phyloP scores from a whole-genome alignment of 2,329 filamentous ascomycete genomes.

The Torrubiellomyces zombiae region DNA sequence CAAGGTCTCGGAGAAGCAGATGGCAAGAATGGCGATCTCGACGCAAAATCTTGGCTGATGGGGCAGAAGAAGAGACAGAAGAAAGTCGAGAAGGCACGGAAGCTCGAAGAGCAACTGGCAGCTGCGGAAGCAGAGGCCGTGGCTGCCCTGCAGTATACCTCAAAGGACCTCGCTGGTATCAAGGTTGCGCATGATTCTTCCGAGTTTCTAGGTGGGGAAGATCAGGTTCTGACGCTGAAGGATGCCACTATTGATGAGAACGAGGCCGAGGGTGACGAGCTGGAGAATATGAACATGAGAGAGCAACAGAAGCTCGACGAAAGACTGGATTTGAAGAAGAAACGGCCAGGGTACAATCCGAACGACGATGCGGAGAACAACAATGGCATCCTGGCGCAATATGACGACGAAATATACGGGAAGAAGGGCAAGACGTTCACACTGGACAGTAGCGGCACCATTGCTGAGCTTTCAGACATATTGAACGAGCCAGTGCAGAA shows the following conservation, averaged over 20 bases:
- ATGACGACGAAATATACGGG: conserved; percentile 86
- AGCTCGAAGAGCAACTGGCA: conserved; percentile 57
- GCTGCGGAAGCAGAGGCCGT: conserved; percentile 53
- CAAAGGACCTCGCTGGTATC: conserved; percentile 74
- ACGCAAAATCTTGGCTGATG: conserved; percentile 75
- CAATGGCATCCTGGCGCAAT: conserved; percentile 63
- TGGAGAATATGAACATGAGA: conserved; percentile 59
- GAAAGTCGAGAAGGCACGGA: conserved; percentile 65
- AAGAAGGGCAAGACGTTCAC: conserved; percentile 84
- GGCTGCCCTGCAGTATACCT: conserved; percentile 55
- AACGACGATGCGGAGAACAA: conserved; percentile 52
- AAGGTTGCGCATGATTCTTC: conserved; percentile 79
- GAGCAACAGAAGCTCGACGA: conserved; percentile 61
- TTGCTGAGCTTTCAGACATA: conserved; percentile 43
- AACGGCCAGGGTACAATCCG: conserved; percentile 76
- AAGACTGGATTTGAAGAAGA: conserved; percentile 74
- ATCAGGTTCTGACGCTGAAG: conserved; percentile 88
- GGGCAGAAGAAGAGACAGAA: conserved; percentile 88
- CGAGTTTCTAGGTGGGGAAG: conserved; percentile 65
- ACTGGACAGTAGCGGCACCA: conserved; percentile 60
- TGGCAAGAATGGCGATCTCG: conserved; percentile 45
- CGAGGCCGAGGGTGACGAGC: conserved; percentile 77
- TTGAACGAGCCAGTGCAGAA: conserved; percentile 35
- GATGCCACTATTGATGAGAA: conserved; percentile 73
- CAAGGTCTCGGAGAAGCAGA: conserved; percentile 67